These are phyloP conservation scores for Helminthosporium solani DNA, from an alignment of 2,329 filamentous ascomycete species.

Conservation along the genomic window DNA sequence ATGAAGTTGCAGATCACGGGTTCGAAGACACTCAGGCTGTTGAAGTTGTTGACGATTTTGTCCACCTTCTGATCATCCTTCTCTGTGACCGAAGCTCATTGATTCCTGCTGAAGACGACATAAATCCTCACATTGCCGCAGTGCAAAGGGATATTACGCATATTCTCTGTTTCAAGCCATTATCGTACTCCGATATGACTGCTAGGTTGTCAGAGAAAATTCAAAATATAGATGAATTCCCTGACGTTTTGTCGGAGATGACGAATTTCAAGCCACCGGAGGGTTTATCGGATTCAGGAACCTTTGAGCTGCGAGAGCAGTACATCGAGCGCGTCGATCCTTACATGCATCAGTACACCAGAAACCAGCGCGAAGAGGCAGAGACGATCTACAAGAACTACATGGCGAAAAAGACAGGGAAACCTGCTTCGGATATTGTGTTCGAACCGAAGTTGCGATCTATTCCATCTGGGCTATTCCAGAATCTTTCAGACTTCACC, in stretches of 20 bases:
- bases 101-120: conserved; percentile 65
- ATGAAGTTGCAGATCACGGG: conserved; percentile 62
- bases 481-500: conserved; percentile 75
- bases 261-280: conserved; percentile 88
- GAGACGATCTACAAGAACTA: conserved; percentile 85
- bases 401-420: conserved; percentile 84
- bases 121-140: conserved; percentile 64
- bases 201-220: conserved; percentile 84
- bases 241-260: conserved; percentile 80
- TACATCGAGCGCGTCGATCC: conserved; percentile 89
- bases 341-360: conserved; percentile 93
- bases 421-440: conserved; percentile 77
- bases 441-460: conserved; percentile 82
- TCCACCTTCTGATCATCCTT: conserved; percentile 87
- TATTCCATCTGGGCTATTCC: conserved; percentile 76
- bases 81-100: conserved; percentile 86
- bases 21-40: conserved; percentile 87
- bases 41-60: conserved; percentile 92
- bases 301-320: conserved; percentile 86
- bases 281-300: conserved; percentile 87
- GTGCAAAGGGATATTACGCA: conserved; percentile 90
- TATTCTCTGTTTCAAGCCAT: conserved; percentile 90
- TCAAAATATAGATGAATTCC: conserved; percentile 85
- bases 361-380: conserved; percentile 94
- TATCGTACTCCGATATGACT: conserved; percentile 91